A percentile compares a stretch with the other conserved stretches of the same genome.
These are phyloP conservation scores for Magnolia sinica DNA, from an alignment of 164 flowering plant genomes.

Conservation along the genomic window DNA sequence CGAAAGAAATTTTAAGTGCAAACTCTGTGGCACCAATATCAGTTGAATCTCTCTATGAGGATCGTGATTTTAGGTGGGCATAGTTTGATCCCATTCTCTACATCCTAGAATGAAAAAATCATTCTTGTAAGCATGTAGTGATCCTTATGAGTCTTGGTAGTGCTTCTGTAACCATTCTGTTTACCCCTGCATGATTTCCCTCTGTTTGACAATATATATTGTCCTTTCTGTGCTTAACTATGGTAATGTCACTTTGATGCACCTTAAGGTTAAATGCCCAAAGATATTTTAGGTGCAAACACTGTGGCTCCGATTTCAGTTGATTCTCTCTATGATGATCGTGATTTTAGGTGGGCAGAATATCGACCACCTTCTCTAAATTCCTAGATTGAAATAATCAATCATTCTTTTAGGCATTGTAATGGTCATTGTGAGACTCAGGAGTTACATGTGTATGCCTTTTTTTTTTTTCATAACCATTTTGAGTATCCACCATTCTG, in stretches of 20 bases:
- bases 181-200: not conserved
- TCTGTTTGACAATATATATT: not conserved
- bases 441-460: not conserved
- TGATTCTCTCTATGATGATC: slow-evolving; percentile 91
- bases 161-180: not conserved
- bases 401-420: not conserved
- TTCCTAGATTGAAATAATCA: not conserved
- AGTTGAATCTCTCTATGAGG: slow-evolving; percentile 91
- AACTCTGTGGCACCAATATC: slow-evolving; percentile 90
- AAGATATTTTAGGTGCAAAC: slow-evolving; percentile 97
- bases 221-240: not conserved
- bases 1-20: slow-evolving; percentile 98
- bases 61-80: slow-evolving; percentile 47
- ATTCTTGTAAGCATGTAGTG: not conserved
- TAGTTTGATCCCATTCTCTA: not conserved
- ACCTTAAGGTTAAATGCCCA: slow-evolving; percentile 24
- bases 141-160: not conserved
- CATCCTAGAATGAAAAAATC: not conserved
- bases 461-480: not conserved
- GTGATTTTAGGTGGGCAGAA: slow-evolving; percentile 34
- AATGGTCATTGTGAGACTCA: not conserved
- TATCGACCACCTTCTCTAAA: not conserved
- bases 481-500: not conserved
- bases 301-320: slow-evolving; percentile 90
- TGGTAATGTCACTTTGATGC: not conserved